Percentiles rank a stretch among this genome's conserved stretches.
phyloP scores from a whole-genome alignment of 352 stramenopile genomes.

The Pythium folliculosum region DNA sequence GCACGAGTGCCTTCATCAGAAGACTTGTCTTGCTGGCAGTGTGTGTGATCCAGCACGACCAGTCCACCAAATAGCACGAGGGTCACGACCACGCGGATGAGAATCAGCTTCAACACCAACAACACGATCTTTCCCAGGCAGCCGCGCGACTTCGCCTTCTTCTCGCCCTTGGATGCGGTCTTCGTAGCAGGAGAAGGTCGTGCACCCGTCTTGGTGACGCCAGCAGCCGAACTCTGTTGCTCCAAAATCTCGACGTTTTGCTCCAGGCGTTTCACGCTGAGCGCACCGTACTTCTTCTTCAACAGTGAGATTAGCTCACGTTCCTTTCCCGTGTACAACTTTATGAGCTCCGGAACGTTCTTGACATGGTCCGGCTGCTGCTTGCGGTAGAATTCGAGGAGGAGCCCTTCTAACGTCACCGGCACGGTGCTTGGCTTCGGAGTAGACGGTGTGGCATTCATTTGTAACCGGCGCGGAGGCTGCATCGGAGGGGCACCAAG shows the following conservation, averaged over 20 bases:
- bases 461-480: not conserved
- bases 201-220: not conserved
- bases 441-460: not conserved
- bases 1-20: not conserved
- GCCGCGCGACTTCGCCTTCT: slow-evolving; percentile 8
- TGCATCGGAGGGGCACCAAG: not conserved
- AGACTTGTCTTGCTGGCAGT: slow-evolving; percentile 1
- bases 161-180: not conserved
- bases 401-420: slow-evolving; percentile 52
- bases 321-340: slow-evolving; percentile 66
- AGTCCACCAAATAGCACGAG: slow-evolving; percentile 18
- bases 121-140: slow-evolving; percentile 23
- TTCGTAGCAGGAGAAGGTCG: not conserved
- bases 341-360: slow-evolving; percentile 57
- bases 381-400: slow-evolving; percentile 72
- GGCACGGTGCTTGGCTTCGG: not conserved
- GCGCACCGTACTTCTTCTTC: slow-evolving; percentile 69
- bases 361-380: slow-evolving; percentile 77
- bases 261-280: slow-evolving; percentile 75
- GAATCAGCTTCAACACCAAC: slow-evolving; percentile 25
- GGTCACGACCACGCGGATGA: slow-evolving; percentile 10
- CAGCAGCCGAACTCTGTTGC: slow-evolving; percentile 5
- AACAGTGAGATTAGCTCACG: slow-evolving; percentile 59
- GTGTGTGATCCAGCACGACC: slow-evolving; percentile 6
- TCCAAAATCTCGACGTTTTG: slow-evolving; percentile 55